These are phyloP conservation scores for Hymenoscyphus infarciens DNA, from an alignment of 2,329 filamentous ascomycete species.

Conservation along the genomic window DNA sequence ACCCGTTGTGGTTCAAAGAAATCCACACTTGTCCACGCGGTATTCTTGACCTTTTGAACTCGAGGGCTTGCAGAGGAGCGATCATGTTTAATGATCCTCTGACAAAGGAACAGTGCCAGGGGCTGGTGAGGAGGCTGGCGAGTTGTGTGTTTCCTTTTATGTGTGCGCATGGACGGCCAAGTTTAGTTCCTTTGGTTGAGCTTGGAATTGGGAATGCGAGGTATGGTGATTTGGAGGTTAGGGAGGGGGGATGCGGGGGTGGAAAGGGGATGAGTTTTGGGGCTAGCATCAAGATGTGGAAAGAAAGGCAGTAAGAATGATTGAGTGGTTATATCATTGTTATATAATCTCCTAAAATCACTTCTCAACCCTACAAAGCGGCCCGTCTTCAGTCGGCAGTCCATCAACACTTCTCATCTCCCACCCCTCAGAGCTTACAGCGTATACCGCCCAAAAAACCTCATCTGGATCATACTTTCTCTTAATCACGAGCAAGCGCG, in stretches of 20 bases:
- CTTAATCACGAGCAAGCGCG: conserved; percentile 43
- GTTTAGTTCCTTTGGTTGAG: conserved; percentile 60
- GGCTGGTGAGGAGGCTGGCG: conserved; percentile 55
- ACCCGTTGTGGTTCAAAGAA: conserved; percentile 51
- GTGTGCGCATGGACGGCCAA: conserved; percentile 75
- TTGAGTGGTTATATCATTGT: neutral
- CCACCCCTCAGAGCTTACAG: conserved; percentile 23
- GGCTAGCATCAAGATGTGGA: neutral
- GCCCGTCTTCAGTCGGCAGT: conserved; percentile 23
- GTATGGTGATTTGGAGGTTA: neutral
- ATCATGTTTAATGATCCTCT: conserved; percentile 83
- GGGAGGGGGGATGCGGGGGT: neutral
- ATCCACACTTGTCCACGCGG: conserved; percentile 70
- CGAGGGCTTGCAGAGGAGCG: conserved; percentile 71
- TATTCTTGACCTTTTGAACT: conserved; percentile 73
- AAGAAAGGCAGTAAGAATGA: too few relatives aligned
- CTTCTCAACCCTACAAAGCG: conserved; percentile 10
- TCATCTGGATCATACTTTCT: conserved; percentile 43
- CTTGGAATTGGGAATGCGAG: conserved; percentile 33
- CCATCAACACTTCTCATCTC: conserved; percentile 31
- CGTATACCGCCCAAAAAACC: conserved; percentile 37
- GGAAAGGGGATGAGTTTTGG: neutral
- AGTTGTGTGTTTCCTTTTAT: conserved; percentile 72
- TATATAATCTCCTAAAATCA: neutral
- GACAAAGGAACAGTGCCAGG: conserved; percentile 52